Percentiles rank a stretch among this genome's conserved stretches.
These are phyloP conservation scores for Sphaerosporella brunnea DNA, from an alignment of 495 filamentous ascomycete species.

Conservation along the genomic window DNA sequence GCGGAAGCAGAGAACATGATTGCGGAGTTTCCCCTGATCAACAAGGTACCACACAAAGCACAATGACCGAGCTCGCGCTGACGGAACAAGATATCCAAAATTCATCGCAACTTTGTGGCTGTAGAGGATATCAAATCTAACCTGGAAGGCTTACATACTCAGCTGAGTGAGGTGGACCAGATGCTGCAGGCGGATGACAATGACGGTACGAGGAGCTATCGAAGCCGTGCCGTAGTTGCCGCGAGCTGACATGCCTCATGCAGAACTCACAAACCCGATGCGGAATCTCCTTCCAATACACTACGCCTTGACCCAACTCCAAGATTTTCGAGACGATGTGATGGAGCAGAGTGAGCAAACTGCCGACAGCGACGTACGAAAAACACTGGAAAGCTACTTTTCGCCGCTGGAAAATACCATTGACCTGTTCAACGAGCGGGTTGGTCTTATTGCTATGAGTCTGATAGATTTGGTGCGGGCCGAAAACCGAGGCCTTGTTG, in stretches of 20 bases:
- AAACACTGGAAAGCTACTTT: conserved; percentile 76
- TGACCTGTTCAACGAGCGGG: conserved; percentile 87
- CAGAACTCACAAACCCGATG: conserved; percentile 50
- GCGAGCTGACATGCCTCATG: too few relatives aligned
- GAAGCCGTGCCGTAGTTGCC: too few relatives aligned
- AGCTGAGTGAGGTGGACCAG: conserved; percentile 51
- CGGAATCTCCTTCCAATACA: conserved; percentile 77
- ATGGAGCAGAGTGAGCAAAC: conserved; percentile 80
- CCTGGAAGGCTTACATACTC: conserved; percentile 64
- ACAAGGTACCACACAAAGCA: conserved; percentile 37
- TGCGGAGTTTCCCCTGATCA: conserved; percentile 90
- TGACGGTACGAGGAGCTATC: conserved; percentile 32
- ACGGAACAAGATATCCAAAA: conserved; percentile 41
- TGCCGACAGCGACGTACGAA: conserved; percentile 52
- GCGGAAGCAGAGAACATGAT: conserved; percentile 93
- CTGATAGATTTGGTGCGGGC: conserved; percentile 67
- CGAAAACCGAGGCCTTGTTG: conserved; percentile 75
- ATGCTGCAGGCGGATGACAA: conserved; percentile 66
- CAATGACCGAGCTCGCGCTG: conserved; percentile 1
- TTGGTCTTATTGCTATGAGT: conserved; percentile 73
- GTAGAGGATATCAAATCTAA: conserved; percentile 82
- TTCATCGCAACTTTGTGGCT: conserved; percentile 83
- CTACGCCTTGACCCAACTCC: conserved; percentile 74
- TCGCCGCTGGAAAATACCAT: conserved; percentile 69
- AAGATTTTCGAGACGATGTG: conserved; percentile 86